phyloP scores from a whole-genome alignment of 345 rosid genomes.

The Populus pruinosa region DNA sequence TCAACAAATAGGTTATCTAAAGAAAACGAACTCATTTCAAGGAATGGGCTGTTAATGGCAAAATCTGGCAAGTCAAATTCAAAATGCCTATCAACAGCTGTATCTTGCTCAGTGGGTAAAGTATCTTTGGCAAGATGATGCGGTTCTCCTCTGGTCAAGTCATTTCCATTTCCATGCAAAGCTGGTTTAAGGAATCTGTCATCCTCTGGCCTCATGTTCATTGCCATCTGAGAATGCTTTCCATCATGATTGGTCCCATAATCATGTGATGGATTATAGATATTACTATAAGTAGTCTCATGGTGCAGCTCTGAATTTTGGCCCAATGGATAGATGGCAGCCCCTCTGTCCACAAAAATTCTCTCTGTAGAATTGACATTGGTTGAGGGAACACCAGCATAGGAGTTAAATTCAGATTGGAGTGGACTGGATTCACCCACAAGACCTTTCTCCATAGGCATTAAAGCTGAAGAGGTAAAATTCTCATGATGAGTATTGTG shows the following conservation, averaged over 20 bases:
- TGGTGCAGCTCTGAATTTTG: constrained; percentile 46
- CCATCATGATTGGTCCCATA: constrained; percentile 41
- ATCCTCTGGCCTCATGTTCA: constrained; percentile 37
- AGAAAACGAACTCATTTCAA: background rate
- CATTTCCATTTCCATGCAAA: constrained; percentile 41
- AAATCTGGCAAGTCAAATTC: constrained; percentile 17
- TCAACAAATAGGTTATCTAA: background rate
- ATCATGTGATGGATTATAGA: constrained; percentile 44
- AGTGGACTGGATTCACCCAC: constrained; percentile 33
- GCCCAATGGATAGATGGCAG: constrained; percentile 43
- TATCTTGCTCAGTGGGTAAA: constrained; percentile 55
- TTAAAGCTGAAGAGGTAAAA: constrained; percentile 27
- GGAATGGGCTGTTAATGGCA: background rate
- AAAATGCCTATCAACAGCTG: constrained; percentile 51
- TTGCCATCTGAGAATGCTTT: constrained; percentile 40
- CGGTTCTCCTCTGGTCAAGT: constrained; percentile 33
- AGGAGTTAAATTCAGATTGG: constrained; percentile 39
- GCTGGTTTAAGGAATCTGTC: constrained; percentile 31
- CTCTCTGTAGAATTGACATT: constrained; percentile 37
- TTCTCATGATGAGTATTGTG: constrained; percentile 32
- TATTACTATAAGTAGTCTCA: constrained; percentile 37
- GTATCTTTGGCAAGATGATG: constrained; percentile 37
- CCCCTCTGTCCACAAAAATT: constrained; percentile 55
- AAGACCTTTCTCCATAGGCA: constrained; percentile 39
- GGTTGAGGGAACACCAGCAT: constrained; percentile 43